These are phyloP conservation scores for Phaeolepiota aurea DNA, from an alignment of 768 basidiomycete species.

Conservation along the genomic window DNA sequence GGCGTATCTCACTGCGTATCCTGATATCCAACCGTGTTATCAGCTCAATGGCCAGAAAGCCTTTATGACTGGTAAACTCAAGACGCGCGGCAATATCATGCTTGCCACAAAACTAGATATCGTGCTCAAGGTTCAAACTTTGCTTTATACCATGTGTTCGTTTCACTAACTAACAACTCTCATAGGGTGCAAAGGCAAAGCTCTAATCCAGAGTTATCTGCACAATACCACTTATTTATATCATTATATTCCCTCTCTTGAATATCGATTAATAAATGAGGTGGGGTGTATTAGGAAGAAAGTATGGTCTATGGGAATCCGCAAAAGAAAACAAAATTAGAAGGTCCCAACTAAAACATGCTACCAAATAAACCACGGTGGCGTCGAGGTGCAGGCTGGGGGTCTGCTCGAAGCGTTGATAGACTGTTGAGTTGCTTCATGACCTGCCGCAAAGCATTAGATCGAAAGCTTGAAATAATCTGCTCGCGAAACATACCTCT, in stretches of 20 bases:
- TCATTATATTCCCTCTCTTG: background rate
- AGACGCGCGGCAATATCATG: conserved; percentile 91
- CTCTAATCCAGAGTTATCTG: conserved; percentile 16
- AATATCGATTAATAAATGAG: background rate
- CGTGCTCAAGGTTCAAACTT: conserved; percentile 59
- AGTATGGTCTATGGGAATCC: background rate
- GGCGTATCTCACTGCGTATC: background rate
- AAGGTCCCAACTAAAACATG: conserved; percentile 45
- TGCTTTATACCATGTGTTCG: background rate
- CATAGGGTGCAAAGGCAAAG: conserved; percentile 36
- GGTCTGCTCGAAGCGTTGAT: conserved; percentile 80
- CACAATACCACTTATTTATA: background rate
- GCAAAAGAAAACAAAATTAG: background rate
- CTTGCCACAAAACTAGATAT: conserved; percentile 84
- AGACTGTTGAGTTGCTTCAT: conserved; percentile 94
- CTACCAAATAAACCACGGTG: conserved; percentile 74
- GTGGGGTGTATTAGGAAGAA: background rate
- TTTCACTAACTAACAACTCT: background rate
- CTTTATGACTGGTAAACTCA: conserved; percentile 92
- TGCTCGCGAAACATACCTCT: conserved; percentile 43
- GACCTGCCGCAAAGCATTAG: conserved; percentile 38
- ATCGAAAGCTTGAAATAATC: conserved; percentile 1
- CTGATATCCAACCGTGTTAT: background rate
- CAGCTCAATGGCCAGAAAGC: conserved; percentile 89
- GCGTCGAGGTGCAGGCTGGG: conserved; percentile 63